Evolutionary conservation across 441 rosid species (phyloP).

Genomic region (Brassica hybrid): DNA sequence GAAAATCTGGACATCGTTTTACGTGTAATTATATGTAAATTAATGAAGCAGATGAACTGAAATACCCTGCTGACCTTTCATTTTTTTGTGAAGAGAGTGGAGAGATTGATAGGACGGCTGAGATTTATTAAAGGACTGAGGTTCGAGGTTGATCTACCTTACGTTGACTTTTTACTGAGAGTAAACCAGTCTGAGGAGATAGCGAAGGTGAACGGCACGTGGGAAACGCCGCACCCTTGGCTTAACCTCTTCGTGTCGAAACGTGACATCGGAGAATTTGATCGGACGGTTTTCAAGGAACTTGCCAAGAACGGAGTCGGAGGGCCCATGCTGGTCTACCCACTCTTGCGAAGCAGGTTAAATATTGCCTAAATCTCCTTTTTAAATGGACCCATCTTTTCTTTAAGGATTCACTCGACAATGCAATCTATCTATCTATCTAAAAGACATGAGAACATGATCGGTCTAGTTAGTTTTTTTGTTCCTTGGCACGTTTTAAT

Average conservation of each 20-base stretch:
- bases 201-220: conserved; percentile 64
- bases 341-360: conserved; percentile 82
- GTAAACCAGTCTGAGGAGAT: conserved; percentile 67
- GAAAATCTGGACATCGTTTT: conserved; percentile 15
- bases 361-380: conserved; percentile 19
- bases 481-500: conserved; percentile 28
- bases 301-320: conserved; percentile 76
- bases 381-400: background rate
- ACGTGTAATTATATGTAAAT: background rate
- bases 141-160: conserved; percentile 64
- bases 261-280: conserved; percentile 59
- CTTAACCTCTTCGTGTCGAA: conserved; percentile 78
- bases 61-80: conserved; percentile 25
- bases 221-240: conserved; percentile 98
- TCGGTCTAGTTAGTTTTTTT: conserved; percentile 12
- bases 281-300: conserved; percentile 69
- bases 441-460: background rate
- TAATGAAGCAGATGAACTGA: conserved; percentile 5
- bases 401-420: conserved; percentile 20
- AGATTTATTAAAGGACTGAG: conserved; percentile 53
- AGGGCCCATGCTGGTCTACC: conserved; percentile 93
- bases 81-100: conserved; percentile 46
- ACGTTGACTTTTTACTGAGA: conserved; percentile 74
- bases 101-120: conserved; percentile 60
- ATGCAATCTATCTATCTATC: conserved; percentile 2